phyloP scores from a whole-genome alignment of 164 flowering plant genomes.

The Chimonanthus praecox region DNA sequence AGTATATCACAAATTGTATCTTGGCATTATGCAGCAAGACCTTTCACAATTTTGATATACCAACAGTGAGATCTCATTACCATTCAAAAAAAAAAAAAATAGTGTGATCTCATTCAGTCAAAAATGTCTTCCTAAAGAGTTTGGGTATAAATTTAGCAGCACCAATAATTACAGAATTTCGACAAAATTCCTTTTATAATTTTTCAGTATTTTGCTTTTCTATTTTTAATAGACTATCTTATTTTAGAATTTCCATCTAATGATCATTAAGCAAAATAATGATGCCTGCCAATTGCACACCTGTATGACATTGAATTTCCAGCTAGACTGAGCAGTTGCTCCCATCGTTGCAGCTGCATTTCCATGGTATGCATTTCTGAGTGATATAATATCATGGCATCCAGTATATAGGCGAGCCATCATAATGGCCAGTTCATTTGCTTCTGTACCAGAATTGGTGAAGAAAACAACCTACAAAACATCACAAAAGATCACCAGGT shows the following conservation, averaged over 20 bases:
- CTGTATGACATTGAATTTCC: conserved; percentile 86
- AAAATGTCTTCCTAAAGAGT: no score
- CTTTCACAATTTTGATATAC: no score
- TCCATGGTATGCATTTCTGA: conserved; percentile 92
- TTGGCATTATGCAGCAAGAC: no score
- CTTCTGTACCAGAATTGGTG: conserved; percentile 97
- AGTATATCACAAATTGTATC: no score
- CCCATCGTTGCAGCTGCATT: conserved; percentile 94
- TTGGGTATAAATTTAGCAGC: no score
- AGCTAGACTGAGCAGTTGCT: conserved; percentile 69
- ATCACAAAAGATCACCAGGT: neutral
- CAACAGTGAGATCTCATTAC: neutral
- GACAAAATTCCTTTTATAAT: neutral
- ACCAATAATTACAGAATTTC: no score
- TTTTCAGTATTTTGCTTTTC: no score
- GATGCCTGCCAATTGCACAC: conserved; percentile 25
- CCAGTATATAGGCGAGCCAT: conserved; percentile 84
- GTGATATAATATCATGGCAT: conserved; percentile 65
- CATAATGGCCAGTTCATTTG: conserved; percentile 93
- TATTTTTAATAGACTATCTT: no score
- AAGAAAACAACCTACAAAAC: conserved; percentile 73
- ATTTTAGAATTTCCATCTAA: no score
- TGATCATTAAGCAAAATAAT: neutral
- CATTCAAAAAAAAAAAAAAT: no score
- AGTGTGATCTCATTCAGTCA: neutral